A percentile compares a stretch with the other conserved stretches of the same genome.
Evolutionary conservation across 306 rosid genomes (phyloP).

Genomic region (Ormosia semicastrata): DNA sequence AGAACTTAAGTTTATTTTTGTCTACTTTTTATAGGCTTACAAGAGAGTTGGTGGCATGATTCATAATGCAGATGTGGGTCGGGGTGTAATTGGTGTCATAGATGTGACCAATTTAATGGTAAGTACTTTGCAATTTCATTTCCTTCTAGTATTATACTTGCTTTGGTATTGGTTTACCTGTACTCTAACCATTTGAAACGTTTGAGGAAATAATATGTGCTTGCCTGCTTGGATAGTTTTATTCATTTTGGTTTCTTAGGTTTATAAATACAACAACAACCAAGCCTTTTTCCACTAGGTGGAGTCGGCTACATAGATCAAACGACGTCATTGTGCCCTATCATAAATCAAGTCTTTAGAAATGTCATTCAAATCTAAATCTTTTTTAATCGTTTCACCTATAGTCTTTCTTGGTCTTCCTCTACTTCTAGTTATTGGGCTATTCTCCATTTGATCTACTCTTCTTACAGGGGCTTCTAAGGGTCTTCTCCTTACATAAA

Average conservation of each 20-base stretch:
- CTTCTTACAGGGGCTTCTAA: too few species aligned
- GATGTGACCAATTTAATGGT: constrained; percentile 59
- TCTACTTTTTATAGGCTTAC: constrained; percentile 46
- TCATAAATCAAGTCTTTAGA: too few species aligned
- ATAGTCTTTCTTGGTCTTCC: too few species aligned
- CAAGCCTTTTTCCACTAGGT: too few species aligned
- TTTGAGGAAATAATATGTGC: neutral
- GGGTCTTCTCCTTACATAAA: too few species aligned
- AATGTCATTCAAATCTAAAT: too few species aligned
- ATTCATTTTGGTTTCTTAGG: neutral
- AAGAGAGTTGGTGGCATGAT: constrained; percentile 65
- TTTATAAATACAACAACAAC: too few species aligned
- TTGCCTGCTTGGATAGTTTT: neutral
- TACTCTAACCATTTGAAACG: constrained; percentile 2
- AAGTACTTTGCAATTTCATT: constrained; percentile 14
- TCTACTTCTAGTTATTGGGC: too few species aligned
- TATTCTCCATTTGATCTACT: too few species aligned
- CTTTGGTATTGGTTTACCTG: neutral
- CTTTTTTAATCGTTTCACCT: too few species aligned
- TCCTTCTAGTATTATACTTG: neutral
- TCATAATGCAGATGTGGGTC: constrained; percentile 51
- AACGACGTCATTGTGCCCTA: too few species aligned
- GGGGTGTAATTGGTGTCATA: constrained; percentile 63
- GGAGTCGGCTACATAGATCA: too few species aligned
- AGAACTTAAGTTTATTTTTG: neutral